Evolutionary conservation across 768 basidiomycete species (phyloP).

Genomic region (Exsudoporus frostii): DNA sequence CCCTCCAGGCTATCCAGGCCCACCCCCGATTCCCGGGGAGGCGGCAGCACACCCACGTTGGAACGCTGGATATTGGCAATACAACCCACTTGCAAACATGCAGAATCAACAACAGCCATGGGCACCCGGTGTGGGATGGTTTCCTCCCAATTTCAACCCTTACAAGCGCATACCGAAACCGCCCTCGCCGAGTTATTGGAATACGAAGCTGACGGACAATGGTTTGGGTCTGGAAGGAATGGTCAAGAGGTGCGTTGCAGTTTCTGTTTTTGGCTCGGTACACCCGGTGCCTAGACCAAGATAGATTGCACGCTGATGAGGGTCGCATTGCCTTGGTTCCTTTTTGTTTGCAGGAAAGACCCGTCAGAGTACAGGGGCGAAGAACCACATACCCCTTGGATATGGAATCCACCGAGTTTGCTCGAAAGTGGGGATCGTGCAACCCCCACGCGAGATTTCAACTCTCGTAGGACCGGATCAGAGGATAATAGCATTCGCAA

Average conservation of each 20-base stretch:
- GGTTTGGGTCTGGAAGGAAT: conserved; percentile 63
- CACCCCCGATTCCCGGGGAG: conserved; percentile 57
- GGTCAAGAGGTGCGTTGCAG: conserved; percentile 51
- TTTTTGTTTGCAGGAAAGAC: conserved; percentile 14
- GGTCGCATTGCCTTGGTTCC: background rate
- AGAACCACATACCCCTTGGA: conserved; percentile 62
- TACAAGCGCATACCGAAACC: conserved; percentile 61
- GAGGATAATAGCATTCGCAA: conserved; percentile 11
- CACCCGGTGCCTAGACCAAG: background rate
- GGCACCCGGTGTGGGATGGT: conserved; percentile 33
- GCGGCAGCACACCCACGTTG: conserved; percentile 43
- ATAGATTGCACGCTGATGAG: conserved; percentile 11
- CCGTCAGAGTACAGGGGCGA: conserved; percentile 36
- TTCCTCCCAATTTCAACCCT: conserved; percentile 46
- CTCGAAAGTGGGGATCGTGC: conserved; percentile 27
- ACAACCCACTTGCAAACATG: conserved; percentile 39
- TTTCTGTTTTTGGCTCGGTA: background rate
- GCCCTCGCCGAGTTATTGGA: conserved; percentile 65
- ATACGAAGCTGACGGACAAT: conserved; percentile 55
- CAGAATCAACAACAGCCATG: conserved; percentile 29
- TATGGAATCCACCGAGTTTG: conserved; percentile 61
- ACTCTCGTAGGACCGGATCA: conserved; percentile 22
- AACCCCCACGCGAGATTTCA: conserved; percentile 29
- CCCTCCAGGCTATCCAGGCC: conserved; percentile 37
- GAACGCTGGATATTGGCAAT: conserved; percentile 52